Evolutionary conservation across 345 rosid genomes (phyloP).

Genomic region (Ricinus communis): DNA sequence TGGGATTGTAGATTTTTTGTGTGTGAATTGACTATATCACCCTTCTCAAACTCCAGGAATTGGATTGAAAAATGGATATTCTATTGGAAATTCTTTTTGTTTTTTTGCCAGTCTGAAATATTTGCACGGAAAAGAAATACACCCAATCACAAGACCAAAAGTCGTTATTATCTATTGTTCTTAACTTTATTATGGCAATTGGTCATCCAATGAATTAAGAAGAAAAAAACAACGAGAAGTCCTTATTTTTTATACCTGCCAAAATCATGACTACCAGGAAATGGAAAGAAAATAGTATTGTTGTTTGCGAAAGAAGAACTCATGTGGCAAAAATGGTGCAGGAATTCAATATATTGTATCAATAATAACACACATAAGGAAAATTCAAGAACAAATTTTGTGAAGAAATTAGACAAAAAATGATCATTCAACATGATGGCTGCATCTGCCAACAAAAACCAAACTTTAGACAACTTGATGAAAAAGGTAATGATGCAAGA

Average conservation of each 20-base stretch:
- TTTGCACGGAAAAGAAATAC: background rate
- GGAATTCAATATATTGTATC: background rate
- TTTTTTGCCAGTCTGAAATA: background rate
- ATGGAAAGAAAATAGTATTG: too few relatives aligned
- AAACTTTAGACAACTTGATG: conserved; percentile 1
- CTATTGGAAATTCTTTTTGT: conserved; percentile 6
- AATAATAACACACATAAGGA: background rate
- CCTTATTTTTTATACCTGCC: too few relatives aligned
- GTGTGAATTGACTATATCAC: background rate
- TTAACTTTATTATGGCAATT: too few relatives aligned
- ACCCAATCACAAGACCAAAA: background rate
- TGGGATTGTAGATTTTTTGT: background rate
- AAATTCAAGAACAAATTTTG: background rate
- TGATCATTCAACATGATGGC: background rate
- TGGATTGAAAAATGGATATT: conserved; percentile 24
- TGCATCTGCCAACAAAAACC: background rate
- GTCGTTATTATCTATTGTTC: background rate
- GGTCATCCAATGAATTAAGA: too few relatives aligned
- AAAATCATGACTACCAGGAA: too few relatives aligned
- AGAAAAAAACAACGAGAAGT: too few relatives aligned
- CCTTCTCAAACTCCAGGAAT: background rate
- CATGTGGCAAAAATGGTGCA: background rate
- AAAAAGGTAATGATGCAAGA: background rate
- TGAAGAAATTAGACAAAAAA: conserved; percentile 9
- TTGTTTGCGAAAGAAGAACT: too few relatives aligned